These are phyloP conservation scores for Suillus paluster DNA, from an alignment of 768 basidiomycete species.

Conservation along the genomic window DNA sequence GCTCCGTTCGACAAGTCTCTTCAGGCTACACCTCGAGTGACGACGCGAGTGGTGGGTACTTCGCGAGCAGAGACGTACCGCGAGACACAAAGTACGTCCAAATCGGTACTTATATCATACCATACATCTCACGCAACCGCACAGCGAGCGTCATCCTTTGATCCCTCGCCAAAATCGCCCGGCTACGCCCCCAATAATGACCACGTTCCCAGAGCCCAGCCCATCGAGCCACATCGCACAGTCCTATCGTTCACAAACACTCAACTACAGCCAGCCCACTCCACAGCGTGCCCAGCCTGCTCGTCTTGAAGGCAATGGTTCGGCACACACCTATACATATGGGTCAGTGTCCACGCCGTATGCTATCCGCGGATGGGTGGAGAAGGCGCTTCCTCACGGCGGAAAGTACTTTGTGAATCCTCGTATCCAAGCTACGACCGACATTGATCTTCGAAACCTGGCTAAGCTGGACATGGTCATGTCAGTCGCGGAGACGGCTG, in stretches of 20 bases:
- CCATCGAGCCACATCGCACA: slow-evolving; percentile 23
- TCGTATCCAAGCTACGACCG: slow-evolving; percentile 65
- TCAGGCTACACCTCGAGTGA: slow-evolving; percentile 21
- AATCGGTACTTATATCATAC: no score
- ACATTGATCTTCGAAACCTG: slow-evolving; percentile 64
- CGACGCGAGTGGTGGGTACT: slow-evolving; percentile 19
- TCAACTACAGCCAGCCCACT: slow-evolving; percentile 29
- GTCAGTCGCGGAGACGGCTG: slow-evolving; percentile 37
- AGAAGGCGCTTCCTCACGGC: slow-evolving; percentile 76
- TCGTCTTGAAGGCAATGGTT: slow-evolving; percentile 32
- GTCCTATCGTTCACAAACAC: slow-evolving; percentile 25
- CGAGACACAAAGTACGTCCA: slow-evolving; percentile 33
- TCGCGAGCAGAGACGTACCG: slow-evolving; percentile 8
- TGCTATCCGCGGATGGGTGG: slow-evolving; percentile 66
- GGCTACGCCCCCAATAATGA: slow-evolving; percentile 32
- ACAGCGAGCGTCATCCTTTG: slow-evolving; percentile 60
- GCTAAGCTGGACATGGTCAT: slow-evolving; percentile 47
- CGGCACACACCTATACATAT: slow-evolving; percentile 32
- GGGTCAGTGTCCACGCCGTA: slow-evolving; percentile 30
- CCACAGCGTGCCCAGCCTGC: slow-evolving; percentile 32
- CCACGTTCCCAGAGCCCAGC: slow-evolving; percentile 22
- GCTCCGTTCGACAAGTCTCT: slow-evolving; percentile 20
- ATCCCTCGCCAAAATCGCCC: slow-evolving; percentile 37
- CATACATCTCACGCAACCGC: slow-evolving; percentile 3
- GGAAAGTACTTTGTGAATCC: slow-evolving; percentile 73